Evolutionary conservation across 495 filamentous ascomycete genomes (phyloP).

Genomic region (Tuber calosporum): DNA sequence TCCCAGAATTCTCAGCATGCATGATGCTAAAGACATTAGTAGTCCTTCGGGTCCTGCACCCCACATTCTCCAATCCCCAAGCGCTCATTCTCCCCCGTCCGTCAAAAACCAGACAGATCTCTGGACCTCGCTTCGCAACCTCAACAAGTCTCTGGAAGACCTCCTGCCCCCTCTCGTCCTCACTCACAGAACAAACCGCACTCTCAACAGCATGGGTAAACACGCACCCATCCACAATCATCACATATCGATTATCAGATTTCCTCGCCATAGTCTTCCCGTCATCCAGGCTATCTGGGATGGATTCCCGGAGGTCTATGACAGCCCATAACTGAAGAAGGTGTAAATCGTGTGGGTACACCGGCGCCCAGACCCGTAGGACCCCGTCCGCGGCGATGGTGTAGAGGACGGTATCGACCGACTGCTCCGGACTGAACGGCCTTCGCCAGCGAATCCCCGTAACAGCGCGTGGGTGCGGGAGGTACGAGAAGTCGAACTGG

Average conservation of each 20-base stretch:
- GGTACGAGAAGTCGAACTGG: constrained; percentile 83
- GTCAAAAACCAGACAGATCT: constrained; percentile 81
- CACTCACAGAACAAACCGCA: constrained; percentile 56
- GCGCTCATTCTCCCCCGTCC: constrained; percentile 81
- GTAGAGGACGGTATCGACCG: constrained; percentile 82
- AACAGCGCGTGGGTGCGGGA: constrained; percentile 71
- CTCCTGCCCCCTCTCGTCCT: constrained; percentile 56
- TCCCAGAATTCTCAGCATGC: constrained; percentile 55
- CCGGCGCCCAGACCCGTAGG: constrained; percentile 74
- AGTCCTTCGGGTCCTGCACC: constrained; percentile 60
- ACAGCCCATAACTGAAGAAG: constrained; percentile 72
- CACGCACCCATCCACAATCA: constrained; percentile 77
- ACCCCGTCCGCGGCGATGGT: constrained; percentile 81
- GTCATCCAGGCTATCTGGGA: constrained; percentile 44
- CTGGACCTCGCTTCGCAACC: constrained; percentile 75
- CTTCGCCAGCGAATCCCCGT: constrained; percentile 79
- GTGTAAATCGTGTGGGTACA: constrained; percentile 64
- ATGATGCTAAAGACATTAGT: constrained; percentile 80
- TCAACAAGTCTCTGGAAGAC: constrained; percentile 78
- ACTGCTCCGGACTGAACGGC: constrained; percentile 66
- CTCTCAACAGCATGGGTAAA: constrained; percentile 68
- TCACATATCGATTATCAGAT: constrained; percentile 58
- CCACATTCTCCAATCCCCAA: constrained; percentile 88
- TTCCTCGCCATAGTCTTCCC: background rate
- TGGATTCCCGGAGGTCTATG: constrained; percentile 67